Evolutionary conservation across 2,329 filamentous ascomycete species (phyloP), one percentile per base, ranked within the genome.

Genomic region (Sporothrix curviconia): DNA sequence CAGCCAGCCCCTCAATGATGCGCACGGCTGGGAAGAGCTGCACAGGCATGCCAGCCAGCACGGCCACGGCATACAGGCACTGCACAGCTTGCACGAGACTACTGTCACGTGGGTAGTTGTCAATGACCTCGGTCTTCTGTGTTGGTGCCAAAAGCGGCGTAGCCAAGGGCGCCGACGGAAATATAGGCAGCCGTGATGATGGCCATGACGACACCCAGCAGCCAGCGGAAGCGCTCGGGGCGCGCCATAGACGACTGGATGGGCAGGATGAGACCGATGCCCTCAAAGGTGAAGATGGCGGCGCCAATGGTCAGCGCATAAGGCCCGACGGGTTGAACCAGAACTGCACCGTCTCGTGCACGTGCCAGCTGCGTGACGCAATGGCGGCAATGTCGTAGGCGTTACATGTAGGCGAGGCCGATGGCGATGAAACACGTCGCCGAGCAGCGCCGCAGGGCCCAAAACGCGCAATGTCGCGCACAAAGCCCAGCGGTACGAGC

Each of bases 241-340:
- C 84, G 75, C 64, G 81, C 81, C 87, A 90, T 90, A 57, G 83
- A 86, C 8, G 85, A 86, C 67, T 90, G 85, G 55, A 90, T 90
- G 0, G 87, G 87, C 8, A 90, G 74, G 61, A 90, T 89, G 24
- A 90, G 80, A 1, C 87, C 87, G 47, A 90, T 90, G 49, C 87
- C 87, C 67, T 90, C 87, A 64, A 89, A 90, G 0, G 87, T 89
- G 71, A 90, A 90, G 66, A 90, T 89, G 37, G 85, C 83, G 2
- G 85, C 82, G 54, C 87, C 87, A 49, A 90, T 79, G 25, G 86
- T 90, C 55, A 90, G 74, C 0, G 87, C 86, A 67, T 85, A 90
- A n/a, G n/a, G 57, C 81, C 76, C 25, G 76, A 73, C 0, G 86
- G 82, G 69, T 90, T 90, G 77, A 90, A 89, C 60, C 60, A 63